These are phyloP conservation scores for Suhomyces faveliae DNA, from an alignment of 805 yeast genomes.

Conservation along the genomic window DNA sequence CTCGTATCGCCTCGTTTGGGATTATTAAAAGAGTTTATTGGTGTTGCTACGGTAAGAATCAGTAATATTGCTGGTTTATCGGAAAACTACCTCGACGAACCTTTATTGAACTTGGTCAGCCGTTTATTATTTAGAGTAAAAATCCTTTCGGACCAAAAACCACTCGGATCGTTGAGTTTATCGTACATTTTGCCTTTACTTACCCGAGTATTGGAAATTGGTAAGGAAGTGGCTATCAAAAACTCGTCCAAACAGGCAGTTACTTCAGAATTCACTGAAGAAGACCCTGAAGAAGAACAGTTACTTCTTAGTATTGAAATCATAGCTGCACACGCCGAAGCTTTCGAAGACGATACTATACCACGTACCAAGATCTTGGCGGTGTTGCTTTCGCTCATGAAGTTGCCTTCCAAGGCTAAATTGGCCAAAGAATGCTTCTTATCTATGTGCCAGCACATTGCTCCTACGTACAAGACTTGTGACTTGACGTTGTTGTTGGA, in stretches of 20 bases:
- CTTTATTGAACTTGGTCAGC: constrained; percentile 53
- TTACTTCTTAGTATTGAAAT: constrained; percentile 74
- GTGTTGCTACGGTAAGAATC: constrained; percentile 67
- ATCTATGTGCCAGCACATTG: constrained; percentile 72
- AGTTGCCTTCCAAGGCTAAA: constrained; percentile 75
- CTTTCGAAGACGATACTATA: constrained; percentile 61
- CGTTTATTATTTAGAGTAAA: constrained; percentile 75
- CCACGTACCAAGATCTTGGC: constrained; percentile 67
- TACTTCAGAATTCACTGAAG: constrained; percentile 72
- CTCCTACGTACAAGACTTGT: constrained; percentile 52
- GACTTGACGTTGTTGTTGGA: constrained; percentile 62
- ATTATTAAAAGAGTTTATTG: constrained; percentile 51
- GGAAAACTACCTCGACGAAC: constrained; percentile 47
- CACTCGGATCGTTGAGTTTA: constrained; percentile 66
- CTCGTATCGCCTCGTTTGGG: constrained; percentile 54
- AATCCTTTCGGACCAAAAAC: constrained; percentile 67
- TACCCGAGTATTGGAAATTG: constrained; percentile 63
- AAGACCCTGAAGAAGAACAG: constrained; percentile 87
- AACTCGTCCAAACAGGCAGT: constrained; percentile 50
- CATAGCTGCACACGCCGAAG: constrained; percentile 64
- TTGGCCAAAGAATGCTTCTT: constrained; percentile 79
- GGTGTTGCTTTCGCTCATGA: constrained; percentile 64
- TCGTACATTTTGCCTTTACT: constrained; percentile 76
- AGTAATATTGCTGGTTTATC: constrained; percentile 47
- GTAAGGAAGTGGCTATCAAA: constrained; percentile 54